A percentile compares a stretch with the other conserved stretches of the same genome.
phyloP scores from a whole-genome alignment of 306 rosid species.

The Lablab purpureus region DNA sequence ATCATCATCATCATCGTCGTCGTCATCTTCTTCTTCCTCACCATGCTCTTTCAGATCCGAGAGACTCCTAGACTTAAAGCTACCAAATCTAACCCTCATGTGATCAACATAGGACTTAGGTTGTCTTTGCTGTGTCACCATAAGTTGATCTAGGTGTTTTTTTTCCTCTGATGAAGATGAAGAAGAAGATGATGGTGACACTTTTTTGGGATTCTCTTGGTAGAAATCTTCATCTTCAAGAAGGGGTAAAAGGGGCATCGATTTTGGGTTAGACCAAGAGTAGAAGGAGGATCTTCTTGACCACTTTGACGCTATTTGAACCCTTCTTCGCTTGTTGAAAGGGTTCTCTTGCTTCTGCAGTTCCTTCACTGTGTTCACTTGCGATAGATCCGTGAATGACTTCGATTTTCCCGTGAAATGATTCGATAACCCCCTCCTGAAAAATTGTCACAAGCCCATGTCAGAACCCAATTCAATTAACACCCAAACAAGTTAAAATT shows the following conservation, averaged over 20 bases:
- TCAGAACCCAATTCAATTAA: neutral
- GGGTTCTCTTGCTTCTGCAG: conserved; percentile 78
- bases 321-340: conserved; percentile 74
- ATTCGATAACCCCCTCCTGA: conserved; percentile 78
- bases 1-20: neutral
- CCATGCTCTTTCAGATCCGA: conserved; percentile 78
- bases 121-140: conserved; percentile 15
- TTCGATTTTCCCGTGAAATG: conserved; percentile 81
- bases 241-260: conserved; percentile 78
- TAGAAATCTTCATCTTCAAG: conserved; percentile 50
- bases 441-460: neutral
- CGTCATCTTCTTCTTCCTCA: conserved; percentile 42
- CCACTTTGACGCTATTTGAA: conserved; percentile 67
- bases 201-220: conserved; percentile 33
- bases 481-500: neutral
- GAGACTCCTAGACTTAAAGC: conserved; percentile 68
- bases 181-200: conserved; percentile 24
- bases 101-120: conserved; percentile 42
- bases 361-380: conserved; percentile 64
- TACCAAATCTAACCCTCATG: conserved; percentile 51
- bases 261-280: conserved; percentile 67
- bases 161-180: conserved; percentile 40
- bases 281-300: conserved; percentile 67
- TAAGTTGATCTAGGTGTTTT: conserved; percentile 40
- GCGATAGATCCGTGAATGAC: conserved; percentile 70